Base-by-base conservation (phyloP, 2,329 filamentous ascomycete species). In the Stylonectria norvegica region DNA sequence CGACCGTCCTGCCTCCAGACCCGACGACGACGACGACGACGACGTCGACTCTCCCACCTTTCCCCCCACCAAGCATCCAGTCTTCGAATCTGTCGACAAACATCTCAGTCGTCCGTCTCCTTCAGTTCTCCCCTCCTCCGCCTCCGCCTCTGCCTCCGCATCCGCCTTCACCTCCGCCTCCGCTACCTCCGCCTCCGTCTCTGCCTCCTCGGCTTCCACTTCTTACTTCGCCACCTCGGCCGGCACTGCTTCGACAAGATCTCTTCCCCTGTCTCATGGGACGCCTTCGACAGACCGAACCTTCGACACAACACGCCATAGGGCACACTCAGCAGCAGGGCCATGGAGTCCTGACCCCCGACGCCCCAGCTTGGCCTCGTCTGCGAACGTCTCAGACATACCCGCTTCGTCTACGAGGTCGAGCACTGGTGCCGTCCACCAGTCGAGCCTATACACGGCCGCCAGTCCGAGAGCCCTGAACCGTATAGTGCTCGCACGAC, bases 361-460 rank as follows among this genome's bases (percentile, higher is more conserved):
- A 29, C 42, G 25, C 38, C 40, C 42, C 37, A 43, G 40, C 42
- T 35, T 38, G 43, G 38, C 29, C 39, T 37, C 36, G 40, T 47
- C 35, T 30, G 46, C 49, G 42, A 48, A 34, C 42, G 9, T 30
- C 14, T 30, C 27, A 8, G 27, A 30, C 15, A 8, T 6, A 30
- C 6, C 27, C 14, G 27, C 27, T 30, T 30, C 27, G 14, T 35
- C 46, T 38, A 36, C 43, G 25, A 35, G 28, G 23, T 31, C 40
- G 35, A 43, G 42, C 34, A 48, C 51, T 20, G 45, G 41, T 34
- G 39, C 41, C 23, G 47, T 53, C 35, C 52, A 47, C 22, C 50
- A 55, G 20, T 48, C 52, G 12, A 56, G 53, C 38, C 36, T 49
- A 14, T 42, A 42, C 35, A 44, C 46, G 18, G 37, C 42, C 22